A percentile compares a stretch with the other conserved stretches of the same genome.
Evolutionary conservation across 805 yeast species (phyloP).

Genomic region (Kluyveromyces lactis): DNA sequence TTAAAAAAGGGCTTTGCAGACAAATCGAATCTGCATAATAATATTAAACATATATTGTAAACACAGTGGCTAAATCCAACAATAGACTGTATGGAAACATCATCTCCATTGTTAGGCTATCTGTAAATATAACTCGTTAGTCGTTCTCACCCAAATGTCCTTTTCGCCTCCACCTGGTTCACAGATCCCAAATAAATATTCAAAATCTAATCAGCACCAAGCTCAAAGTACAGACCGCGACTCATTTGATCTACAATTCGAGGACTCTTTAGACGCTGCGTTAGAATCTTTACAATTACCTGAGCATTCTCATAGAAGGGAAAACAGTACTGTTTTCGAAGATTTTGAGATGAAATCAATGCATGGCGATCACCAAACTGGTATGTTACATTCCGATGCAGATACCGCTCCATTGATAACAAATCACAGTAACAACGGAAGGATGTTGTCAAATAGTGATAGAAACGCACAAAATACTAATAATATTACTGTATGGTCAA

Average conservation of each 20-base stretch:
- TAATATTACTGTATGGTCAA: constrained; percentile 12
- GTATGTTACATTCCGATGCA: constrained; percentile 14
- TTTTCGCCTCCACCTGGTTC: constrained; percentile 18
- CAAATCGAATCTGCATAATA: no score
- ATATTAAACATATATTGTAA: no score
- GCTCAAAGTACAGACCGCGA: constrained; percentile 18
- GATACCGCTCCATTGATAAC: constrained; percentile 9
- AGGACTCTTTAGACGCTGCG: constrained; percentile 58
- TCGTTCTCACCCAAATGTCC: constrained; percentile 12
- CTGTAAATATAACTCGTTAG: neutral
- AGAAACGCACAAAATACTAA: constrained; percentile 1
- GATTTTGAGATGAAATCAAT: constrained; percentile 25
- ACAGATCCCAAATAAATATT: constrained; percentile 1
- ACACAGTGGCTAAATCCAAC: no score
- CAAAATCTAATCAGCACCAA: neutral
- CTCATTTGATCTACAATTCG: constrained; percentile 54
- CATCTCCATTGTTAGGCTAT: no score
- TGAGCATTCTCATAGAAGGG: neutral
- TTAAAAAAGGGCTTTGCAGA: no score
- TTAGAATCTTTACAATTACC: constrained; percentile 41
- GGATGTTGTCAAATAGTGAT: neutral
- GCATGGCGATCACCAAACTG: constrained; percentile 15
- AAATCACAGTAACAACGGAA: neutral
- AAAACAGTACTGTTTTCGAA: constrained; percentile 15
- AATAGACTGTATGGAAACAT: no score